These are phyloP conservation scores for Cercospora sp. DNA, from an alignment of 2,329 filamentous ascomycete species.

Conservation along the genomic window DNA sequence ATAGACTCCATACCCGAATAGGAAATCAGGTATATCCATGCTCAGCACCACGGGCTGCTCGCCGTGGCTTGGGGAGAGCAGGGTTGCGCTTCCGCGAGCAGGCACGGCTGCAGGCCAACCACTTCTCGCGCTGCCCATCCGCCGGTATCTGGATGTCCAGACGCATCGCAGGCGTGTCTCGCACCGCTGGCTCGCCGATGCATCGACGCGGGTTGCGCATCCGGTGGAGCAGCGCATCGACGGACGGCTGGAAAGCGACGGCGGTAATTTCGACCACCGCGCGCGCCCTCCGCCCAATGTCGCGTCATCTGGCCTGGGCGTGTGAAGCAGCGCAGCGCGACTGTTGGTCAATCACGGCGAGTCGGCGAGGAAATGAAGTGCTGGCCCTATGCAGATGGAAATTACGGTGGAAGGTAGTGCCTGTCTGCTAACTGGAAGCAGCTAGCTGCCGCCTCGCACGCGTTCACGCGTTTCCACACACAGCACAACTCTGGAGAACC, in stretches of 20 bases:
- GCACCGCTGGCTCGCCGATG: neutral
- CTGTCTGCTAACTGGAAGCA: neutral
- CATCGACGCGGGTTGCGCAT: neutral
- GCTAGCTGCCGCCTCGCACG: neutral
- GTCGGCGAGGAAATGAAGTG: neutral
- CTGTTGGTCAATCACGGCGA: neutral
- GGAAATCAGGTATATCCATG: constrained; percentile 9
- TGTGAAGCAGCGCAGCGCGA: neutral
- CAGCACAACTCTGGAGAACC: neutral
- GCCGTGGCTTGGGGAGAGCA: constrained; percentile 10
- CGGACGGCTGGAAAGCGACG: neutral
- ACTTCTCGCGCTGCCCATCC: neutral
- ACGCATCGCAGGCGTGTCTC: neutral
- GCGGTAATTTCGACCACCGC: neutral
- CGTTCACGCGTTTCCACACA: neutral
- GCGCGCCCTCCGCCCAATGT: neutral
- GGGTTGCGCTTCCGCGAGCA: neutral
- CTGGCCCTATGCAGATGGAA: neutral
- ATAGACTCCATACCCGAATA: constrained; percentile 7
- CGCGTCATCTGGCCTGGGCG: neutral
- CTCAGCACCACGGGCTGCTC: constrained; percentile 3
- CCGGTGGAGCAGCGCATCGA: neutral
- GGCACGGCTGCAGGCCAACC: neutral
- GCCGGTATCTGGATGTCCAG: neutral
- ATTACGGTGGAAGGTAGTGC: neutral